phyloP scores from a whole-genome alignment of 2,329 filamentous ascomycete species.

The Periconia sp. region DNA sequence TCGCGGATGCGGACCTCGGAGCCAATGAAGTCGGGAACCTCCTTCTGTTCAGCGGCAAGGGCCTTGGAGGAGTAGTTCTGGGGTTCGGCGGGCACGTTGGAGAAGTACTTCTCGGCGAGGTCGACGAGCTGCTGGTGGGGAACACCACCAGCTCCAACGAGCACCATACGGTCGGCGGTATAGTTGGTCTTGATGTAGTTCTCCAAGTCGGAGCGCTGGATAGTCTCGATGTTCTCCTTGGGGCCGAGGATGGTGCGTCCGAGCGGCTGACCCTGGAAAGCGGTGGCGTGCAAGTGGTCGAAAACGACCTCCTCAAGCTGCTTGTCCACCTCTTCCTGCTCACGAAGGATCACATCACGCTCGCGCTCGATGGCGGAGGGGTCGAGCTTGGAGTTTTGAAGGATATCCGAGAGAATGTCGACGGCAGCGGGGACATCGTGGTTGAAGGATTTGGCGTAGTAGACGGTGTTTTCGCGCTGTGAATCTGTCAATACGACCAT shows the following conservation, averaged over 20 bases:
- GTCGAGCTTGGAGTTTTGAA: slow-evolving; percentile 99
- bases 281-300: slow-evolving; percentile 97
- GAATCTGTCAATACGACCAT: slow-evolving; percentile 43
- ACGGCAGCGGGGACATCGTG: slow-evolving; percentile 93
- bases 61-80: slow-evolving; percentile 72
- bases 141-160: slow-evolving; percentile 91
- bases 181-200: slow-evolving; percentile 99
- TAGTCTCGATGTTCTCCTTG: slow-evolving; percentile 96
- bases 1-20: slow-evolving; percentile 95
- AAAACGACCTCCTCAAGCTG: slow-evolving; percentile 99
- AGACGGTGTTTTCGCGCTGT: slow-evolving; percentile 96
- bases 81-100: slow-evolving; percentile 72
- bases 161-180: slow-evolving; percentile 98
- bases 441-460: slow-evolving; percentile 99
- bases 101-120: slow-evolving; percentile 95
- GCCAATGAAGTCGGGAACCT: slow-evolving; percentile 91
- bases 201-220: slow-evolving; percentile 84
- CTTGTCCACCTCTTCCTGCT: slow-evolving; percentile 99
- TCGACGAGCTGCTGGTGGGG: slow-evolving; percentile 93
- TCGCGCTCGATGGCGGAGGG: slow-evolving; percentile 90
- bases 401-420: slow-evolving; percentile 97
- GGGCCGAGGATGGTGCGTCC: slow-evolving; percentile 97
- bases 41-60: slow-evolving; percentile 74
- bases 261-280: slow-evolving; percentile 93
- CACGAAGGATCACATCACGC: slow-evolving; percentile 96